Evolutionary conservation across 2,329 filamentous ascomycete genomes (phyloP).

Genomic region (Ceratocystis diversiconidia): DNA sequence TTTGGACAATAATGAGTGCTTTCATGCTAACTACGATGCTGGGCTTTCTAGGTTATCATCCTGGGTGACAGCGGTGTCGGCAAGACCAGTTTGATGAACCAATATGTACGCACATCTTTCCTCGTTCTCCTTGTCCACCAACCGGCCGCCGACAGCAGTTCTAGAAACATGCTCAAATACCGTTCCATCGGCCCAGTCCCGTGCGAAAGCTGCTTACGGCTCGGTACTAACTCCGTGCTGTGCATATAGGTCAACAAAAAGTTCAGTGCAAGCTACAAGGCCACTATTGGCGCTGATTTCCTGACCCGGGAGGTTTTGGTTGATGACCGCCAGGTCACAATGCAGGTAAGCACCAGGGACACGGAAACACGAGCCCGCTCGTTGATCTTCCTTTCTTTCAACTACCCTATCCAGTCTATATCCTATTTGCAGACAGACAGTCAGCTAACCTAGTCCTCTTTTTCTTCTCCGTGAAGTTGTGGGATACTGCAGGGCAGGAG

Average conservation of each 20-base stretch:
- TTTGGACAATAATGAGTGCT: background rate
- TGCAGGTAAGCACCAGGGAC: constrained; percentile 57
- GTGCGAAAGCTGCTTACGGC: background rate
- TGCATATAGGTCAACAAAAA: constrained; percentile 91
- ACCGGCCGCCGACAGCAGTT: background rate
- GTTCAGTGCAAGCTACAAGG: constrained; percentile 99
- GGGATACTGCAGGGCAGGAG: constrained; percentile 96
- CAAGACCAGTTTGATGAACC: constrained; percentile 99
- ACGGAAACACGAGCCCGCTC: background rate
- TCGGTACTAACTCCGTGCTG: background rate
- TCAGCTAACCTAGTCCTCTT: background rate
- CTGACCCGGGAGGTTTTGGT: constrained; percentile 95
- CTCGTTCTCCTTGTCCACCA: background rate
- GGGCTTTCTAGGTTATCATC: constrained; percentile 71
- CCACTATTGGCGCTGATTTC: constrained; percentile 97
- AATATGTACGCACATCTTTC: constrained; percentile 68
- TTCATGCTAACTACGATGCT: constrained; percentile 7
- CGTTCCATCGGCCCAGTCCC: background rate
- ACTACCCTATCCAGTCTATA: background rate
- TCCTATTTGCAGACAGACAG: background rate
- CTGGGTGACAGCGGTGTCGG: constrained; percentile 97
- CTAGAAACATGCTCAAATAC: background rate
- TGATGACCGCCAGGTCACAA: constrained; percentile 92
- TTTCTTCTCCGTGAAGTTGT: constrained; percentile 46
- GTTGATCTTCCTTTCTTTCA: background rate